Conservation (phyloP, 179 eudicot genomes). For the Corrigiola litoralis region DNA sequence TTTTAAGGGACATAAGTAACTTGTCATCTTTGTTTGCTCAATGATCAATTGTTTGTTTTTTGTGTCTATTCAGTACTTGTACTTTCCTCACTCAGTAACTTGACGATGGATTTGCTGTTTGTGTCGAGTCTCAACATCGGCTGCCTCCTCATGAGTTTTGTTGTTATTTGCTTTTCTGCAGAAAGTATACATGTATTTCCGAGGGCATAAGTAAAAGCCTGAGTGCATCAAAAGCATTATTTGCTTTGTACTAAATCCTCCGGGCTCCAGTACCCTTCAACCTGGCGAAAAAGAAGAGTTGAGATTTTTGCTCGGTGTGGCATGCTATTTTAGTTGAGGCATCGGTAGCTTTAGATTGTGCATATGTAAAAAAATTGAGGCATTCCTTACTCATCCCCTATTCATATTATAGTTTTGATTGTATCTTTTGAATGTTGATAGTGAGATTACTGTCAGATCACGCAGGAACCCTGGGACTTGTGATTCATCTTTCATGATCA, state of each 20-base stretch:
- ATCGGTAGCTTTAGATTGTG: constrained; percentile 24
- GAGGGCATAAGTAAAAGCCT: constrained; percentile 44
- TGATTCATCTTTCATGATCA: not conserved
- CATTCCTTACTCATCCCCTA: not conserved
- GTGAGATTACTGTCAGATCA: constrained; percentile 8
- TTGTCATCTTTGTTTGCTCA: no score
- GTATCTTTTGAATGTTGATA: constrained; percentile 7
- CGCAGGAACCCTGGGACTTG: not conserved
- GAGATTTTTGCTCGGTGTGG: constrained; percentile 2
- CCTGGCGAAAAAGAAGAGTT: constrained; percentile 11
- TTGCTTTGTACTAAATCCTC: constrained; percentile 14
- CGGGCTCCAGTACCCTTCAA: constrained; percentile 2
- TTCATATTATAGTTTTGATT: not conserved
- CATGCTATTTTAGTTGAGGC: constrained; percentile 3
- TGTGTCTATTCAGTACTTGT: no score
- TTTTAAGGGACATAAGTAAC: no score
- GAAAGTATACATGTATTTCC: constrained; percentile 63
- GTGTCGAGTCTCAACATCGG: not conserved
- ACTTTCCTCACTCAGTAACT: no score
- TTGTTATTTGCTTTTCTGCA: constrained; percentile 26
- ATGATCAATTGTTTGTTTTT: no score
- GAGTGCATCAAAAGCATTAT: constrained; percentile 12
- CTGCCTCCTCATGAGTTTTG: not conserved
- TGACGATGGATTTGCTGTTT: not conserved
- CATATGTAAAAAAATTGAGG: constrained; percentile 26